Percentiles rank a stretch among this genome's conserved stretches.
phyloP scores from a whole-genome alignment of 345 rosid species.

The Pseudoturritis turrita region DNA sequence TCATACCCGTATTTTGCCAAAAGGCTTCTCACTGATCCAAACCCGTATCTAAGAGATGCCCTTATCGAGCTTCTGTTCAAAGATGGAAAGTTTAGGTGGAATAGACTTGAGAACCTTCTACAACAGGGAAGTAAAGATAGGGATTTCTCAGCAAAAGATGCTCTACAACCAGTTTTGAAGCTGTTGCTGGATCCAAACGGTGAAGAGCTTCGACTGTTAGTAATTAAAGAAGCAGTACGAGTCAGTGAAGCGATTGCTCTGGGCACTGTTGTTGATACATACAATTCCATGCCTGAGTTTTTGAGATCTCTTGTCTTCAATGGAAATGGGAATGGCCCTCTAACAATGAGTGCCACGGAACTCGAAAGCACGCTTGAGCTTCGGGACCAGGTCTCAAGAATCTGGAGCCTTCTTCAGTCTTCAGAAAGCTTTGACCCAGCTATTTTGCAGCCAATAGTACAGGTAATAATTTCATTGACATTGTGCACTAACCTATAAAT shows the following conservation, averaged over 20 bases:
- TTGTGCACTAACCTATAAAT: neutral
- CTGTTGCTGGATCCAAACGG: constrained; percentile 69
- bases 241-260: constrained; percentile 71
- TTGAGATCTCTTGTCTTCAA: constrained; percentile 45
- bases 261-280: constrained; percentile 58
- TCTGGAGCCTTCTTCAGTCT: constrained; percentile 70
- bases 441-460: constrained; percentile 69
- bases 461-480: constrained; percentile 39
- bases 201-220: constrained; percentile 71
- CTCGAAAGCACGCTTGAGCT: constrained; percentile 56
- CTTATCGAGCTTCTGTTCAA: constrained; percentile 92
- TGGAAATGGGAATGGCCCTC: constrained; percentile 51
- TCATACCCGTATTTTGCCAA: constrained; percentile 97
- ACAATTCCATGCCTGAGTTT: constrained; percentile 58
- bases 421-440: constrained; percentile 83
- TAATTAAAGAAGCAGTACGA: constrained; percentile 75
- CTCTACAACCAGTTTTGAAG: constrained; percentile 82
- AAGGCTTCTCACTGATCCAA: constrained; percentile 96
- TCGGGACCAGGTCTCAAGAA: constrained; percentile 68
- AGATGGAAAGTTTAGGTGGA: constrained; percentile 97
- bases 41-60: constrained; percentile 95
- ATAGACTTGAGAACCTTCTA: constrained; percentile 89
- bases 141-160: constrained; percentile 87
- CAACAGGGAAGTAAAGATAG: constrained; percentile 89
- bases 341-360: constrained; percentile 54